Conservation (phyloP, 78 protist genomes). For the slime mould (Dictyostelium discoideum) region DNA sequence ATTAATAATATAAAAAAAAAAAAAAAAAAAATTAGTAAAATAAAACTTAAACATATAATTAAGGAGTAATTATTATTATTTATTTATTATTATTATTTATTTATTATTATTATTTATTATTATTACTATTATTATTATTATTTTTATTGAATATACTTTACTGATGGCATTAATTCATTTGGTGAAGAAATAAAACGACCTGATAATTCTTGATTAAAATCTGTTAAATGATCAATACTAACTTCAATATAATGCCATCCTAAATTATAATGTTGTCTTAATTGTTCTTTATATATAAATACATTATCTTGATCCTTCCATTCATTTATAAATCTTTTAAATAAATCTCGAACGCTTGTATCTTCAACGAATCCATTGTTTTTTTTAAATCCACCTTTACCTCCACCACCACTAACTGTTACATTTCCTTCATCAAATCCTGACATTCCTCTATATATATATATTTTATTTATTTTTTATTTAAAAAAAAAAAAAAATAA, state of each 20-base stretch:
- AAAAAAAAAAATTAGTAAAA: too few relatives aligned
- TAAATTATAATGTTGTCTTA: conserved; percentile 37
- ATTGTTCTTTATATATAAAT: conserved; percentile 76
- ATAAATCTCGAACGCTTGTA: not conserved
- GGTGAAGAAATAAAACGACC: conserved; percentile 25
- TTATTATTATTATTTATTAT: too few relatives aligned
- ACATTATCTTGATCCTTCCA: conserved; percentile 46
- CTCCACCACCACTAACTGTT: conserved; percentile 67
- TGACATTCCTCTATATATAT: not conserved
- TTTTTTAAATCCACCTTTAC: not conserved
- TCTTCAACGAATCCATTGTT: not conserved
- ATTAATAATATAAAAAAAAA: too few relatives aligned
- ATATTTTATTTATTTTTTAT: too few relatives aligned
- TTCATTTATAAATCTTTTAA: conserved; percentile 28
- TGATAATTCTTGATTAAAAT: conserved; percentile 40
- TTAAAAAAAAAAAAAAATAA: not conserved
- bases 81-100: too few relatives aligned
- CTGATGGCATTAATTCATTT: conserved; percentile 54
- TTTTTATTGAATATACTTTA: not conserved
- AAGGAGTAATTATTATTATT: too few relatives aligned
- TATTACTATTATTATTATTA: too few relatives aligned
- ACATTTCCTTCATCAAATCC: conserved; percentile 77
- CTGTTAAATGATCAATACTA: conserved; percentile 65
- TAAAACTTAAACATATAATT: too few relatives aligned
- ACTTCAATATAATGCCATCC: conserved; percentile 50